phyloP scores from a whole-genome alignment of 1,284 basidiomycete species.

The Malassezia cuniculi region DNA sequence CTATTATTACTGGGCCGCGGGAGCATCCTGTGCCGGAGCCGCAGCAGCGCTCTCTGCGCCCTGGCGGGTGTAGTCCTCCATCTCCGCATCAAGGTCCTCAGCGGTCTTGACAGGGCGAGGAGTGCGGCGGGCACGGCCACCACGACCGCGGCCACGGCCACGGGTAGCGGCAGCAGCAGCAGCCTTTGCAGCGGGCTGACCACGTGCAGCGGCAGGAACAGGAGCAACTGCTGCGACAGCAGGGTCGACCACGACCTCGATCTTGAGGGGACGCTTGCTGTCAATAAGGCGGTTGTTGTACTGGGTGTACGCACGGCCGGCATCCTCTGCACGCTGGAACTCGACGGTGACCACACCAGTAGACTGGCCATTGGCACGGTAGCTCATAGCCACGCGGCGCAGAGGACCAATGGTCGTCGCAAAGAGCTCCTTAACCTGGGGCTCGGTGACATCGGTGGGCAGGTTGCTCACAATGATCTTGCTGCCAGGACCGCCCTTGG shows the following conservation, averaged over 20 bases:
- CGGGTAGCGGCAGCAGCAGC: conserved; percentile 54
- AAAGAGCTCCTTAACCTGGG: conserved; percentile 91
- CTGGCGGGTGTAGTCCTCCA: conserved; percentile 46
- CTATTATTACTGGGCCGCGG: not conserved
- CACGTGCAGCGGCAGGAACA: conserved; percentile 51
- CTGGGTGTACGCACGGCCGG: conserved; percentile 74
- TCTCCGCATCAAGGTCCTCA: conserved; percentile 55
- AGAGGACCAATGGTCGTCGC: conserved; percentile 76
- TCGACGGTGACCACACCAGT: conserved; percentile 79
- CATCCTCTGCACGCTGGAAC: conserved; percentile 77
- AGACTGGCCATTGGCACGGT: conserved; percentile 70
- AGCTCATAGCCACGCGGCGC: conserved; percentile 68
- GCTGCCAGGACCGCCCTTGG: conserved; percentile 43
- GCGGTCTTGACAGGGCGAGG: conserved; percentile 50
- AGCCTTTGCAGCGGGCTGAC: conserved; percentile 51
- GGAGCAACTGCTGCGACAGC: conserved; percentile 54
- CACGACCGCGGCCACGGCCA: conserved; percentile 47
- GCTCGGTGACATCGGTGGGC: conserved; percentile 84
- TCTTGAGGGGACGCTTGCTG: conserved; percentile 96
- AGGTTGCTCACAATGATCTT: conserved; percentile 97
- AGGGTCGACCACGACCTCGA: conserved; percentile 89
- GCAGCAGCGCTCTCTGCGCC: conserved; percentile 18
- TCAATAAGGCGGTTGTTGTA: conserved; percentile 99
- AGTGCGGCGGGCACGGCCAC: conserved; percentile 31
- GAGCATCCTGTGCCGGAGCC: no score